Base-by-base conservation (phyloP, 345 rosid species). In the Eutrema yunnanense region DNA sequence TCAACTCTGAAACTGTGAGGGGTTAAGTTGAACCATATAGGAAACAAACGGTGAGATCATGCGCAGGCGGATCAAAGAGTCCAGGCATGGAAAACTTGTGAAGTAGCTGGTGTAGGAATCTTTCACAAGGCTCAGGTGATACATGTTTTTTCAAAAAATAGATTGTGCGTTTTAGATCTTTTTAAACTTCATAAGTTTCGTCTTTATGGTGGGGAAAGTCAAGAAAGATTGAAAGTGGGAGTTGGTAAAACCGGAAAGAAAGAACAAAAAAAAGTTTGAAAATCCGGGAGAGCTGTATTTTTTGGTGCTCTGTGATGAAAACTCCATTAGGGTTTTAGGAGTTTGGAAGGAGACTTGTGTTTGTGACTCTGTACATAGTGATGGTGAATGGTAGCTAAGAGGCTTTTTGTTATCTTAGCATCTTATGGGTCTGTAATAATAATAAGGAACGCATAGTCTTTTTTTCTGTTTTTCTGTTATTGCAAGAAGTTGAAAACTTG, bases 1-100 rank as follows among this genome's bases (percentile, higher is more conserved):
- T 84, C 40, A 89, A 75, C 70, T 87, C 94, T 0, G 96, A 92
- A 71, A 84, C 86, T 9, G 96, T 89, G 48, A 82, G 76, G 79
- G 87, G 86, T 76, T 88, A 80, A 58, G 8, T 42, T 40, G 26
- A 74, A 49, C 61, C 62, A 40, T 58, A 58, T 67, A 58, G 47
- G 72, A 66, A 74, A 58, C 72, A 38, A 73, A 65, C 26, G 29
- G 51, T 37, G 59, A 47, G 43, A 64, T 44, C 48, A 19, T 9
- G 30, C 27, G 13, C 6, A 0, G 1, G 51, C 19, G 46, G 47
- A 30, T 49, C 54, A 37, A 8, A 37, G 41, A 37, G 41, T 37
- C 3, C 29, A 12, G 54, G 29, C 2, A 8, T 49, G 9, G 22
- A n/a, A 29, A 8, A 5, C 36, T 61, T 61, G 65, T 36, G 57